Evolutionary conservation across 202 grass and related monocot genomes (phyloP).

Genomic region (Brachypodium distachyon): DNA sequence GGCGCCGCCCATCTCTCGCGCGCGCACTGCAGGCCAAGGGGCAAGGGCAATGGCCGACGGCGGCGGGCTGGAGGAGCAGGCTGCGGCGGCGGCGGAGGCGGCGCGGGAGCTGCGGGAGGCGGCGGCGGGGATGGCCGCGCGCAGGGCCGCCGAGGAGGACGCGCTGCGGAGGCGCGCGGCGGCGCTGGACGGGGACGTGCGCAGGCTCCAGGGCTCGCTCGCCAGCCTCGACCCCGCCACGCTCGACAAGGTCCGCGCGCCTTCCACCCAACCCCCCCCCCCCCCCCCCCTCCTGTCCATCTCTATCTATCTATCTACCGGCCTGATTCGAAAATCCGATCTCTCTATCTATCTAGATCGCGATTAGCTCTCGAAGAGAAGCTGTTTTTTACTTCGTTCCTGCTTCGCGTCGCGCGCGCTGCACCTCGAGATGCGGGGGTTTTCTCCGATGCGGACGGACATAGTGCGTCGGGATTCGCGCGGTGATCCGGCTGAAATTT

Average conservation of each 20-base stretch:
- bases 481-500: neutral
- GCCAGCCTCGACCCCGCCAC: slow-evolving; percentile 37
- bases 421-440: neutral
- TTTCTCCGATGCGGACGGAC: neutral
- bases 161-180: slow-evolving; percentile 51
- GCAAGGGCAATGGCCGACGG: slow-evolving; percentile 18
- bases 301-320: too few relatives aligned
- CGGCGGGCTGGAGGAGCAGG: slow-evolving; percentile 37
- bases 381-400: neutral
- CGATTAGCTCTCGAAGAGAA: neutral
- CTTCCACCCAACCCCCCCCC: neutral
- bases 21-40: neutral
- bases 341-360: neutral
- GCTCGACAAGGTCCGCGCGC: slow-evolving; percentile 41
- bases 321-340: slow-evolving; percentile 12
- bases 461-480: neutral
- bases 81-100: slow-evolving; percentile 49
- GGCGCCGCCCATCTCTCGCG: neutral
- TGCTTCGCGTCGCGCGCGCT: neutral
- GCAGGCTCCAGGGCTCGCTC: slow-evolving; percentile 36
- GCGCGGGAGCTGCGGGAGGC: slow-evolving; percentile 78
- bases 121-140: slow-evolving; percentile 28
- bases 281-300: neutral
- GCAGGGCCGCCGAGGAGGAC: slow-evolving; percentile 64
- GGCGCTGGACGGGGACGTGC: slow-evolving; percentile 57